Evolutionary conservation across 345 rosid species (phyloP).

Genomic region (Streptanthus diversifolius): DNA sequence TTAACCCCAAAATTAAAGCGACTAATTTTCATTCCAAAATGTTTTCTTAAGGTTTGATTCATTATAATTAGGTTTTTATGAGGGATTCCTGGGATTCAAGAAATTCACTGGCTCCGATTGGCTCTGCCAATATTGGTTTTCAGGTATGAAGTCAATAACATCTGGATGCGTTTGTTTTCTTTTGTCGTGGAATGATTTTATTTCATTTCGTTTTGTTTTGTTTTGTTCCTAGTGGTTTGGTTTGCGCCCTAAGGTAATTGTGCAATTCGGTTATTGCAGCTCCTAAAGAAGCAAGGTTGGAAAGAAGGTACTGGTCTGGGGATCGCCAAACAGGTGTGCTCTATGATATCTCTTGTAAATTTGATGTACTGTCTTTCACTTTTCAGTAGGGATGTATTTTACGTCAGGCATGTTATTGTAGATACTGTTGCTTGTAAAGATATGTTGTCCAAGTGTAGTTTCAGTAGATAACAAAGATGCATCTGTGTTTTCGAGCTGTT

Average conservation of each 20-base stretch:
- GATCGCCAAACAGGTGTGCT: constrained; percentile 52
- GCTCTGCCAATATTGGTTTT: constrained; percentile 57
- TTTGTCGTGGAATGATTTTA: not conserved
- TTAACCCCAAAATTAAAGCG: not conserved
- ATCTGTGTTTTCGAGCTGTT: not conserved
- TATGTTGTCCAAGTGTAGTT: not conserved
- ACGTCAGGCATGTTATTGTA: too few species aligned
- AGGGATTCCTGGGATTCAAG: not conserved
- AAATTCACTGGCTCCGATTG: constrained; percentile 39
- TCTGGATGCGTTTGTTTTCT: not conserved
- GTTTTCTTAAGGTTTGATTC: not conserved
- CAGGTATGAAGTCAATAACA: constrained; percentile 37
- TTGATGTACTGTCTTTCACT: not conserved
- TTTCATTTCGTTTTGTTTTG: not conserved
- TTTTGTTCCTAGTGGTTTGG: not conserved
- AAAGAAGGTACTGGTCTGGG: constrained; percentile 49
- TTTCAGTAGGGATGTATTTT: not conserved
- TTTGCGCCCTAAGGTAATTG: not conserved
- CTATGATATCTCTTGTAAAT: not conserved
- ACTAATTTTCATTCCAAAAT: not conserved
- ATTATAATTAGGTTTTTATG: not conserved
- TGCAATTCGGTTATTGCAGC: constrained; percentile 36
- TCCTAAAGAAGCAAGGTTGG: constrained; percentile 68
- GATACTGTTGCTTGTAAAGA: not conserved
- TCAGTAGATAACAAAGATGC: not conserved